Evolutionary conservation across 1,284 basidiomycete species (phyloP), one percentile per base, ranked within the genome.

Genomic region (Ceratobasidium sp.): DNA sequence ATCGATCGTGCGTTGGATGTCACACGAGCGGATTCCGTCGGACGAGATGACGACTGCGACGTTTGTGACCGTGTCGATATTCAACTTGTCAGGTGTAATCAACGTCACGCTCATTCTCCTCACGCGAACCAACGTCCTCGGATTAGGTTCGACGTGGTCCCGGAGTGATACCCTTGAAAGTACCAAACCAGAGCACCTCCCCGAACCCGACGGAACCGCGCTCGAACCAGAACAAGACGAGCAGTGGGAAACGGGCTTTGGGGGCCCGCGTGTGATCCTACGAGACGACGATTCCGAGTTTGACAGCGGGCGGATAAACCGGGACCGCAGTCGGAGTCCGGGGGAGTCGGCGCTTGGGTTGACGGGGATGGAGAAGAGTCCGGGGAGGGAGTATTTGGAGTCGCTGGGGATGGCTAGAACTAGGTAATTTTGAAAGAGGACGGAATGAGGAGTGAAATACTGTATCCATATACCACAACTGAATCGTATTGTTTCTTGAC

Each of bases 1-100:
- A 35, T 71, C 72, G 17, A 70, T 73, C 8, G 65, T 64, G 12
- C 72, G 73, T 13, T 74, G 73, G 73, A 65, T 68, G n/a, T 56
- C 53, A 5, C 69, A 69, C 27, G 62, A 53, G 6, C 38, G 56
- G n/a, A 47, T 25, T 1, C 40, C 53, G 20, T 13, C n/a, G 1
- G 1, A 12, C 20, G 49, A 40, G 3, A 50, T 55, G 10, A 67
- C 70, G 12, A 53, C 67, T 13, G 69, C 64, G 20, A 68, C 68
- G 7, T 68, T 68, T 25, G 72, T 74, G 43, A 60, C 57, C 25
- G 71, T 67, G 5, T 67, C 54, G 13, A 43, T 73, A 22, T 74
- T 72, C 67, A 62, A 68, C 34, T 53, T 70, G 13, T 73, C 72
- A n/a, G 73, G 73, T 1, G 40, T 74, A n/a, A 70, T 72, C 34